Conservation (phyloP, 2,329 filamentous ascomycete species). For the Verruconis gallopava region DNA sequence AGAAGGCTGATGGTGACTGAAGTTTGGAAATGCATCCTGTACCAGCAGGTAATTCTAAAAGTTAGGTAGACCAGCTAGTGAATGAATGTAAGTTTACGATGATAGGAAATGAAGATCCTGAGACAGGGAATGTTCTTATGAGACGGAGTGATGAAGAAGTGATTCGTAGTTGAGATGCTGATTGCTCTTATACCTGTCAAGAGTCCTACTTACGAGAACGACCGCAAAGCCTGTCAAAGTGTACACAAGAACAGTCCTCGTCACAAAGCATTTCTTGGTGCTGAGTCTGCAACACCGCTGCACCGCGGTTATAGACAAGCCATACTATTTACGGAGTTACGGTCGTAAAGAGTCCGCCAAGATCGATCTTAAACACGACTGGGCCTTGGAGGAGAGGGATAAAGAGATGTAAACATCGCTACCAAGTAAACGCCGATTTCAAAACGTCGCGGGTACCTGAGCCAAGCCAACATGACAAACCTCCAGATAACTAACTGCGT, state of each 20-base stretch:
- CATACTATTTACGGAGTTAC: too few relatives aligned
- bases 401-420: not conserved
- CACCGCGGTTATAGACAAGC: too few relatives aligned
- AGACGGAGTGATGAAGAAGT: not conserved
- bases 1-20: constrained; percentile 36
- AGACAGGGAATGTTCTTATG: constrained; percentile 4
- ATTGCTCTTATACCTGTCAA: not conserved
- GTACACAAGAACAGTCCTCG: not conserved
- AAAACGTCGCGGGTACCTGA: not conserved
- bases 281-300: too few relatives aligned
- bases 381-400: too few relatives aligned
- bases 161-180: not conserved
- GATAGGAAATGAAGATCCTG: constrained; percentile 2
- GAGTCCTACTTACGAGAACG: not conserved
- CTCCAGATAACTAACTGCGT: too few relatives aligned
- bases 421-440: not conserved
- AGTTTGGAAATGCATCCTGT: constrained; percentile 32
- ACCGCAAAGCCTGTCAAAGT: not conserved
- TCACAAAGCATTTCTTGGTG: too few relatives aligned
- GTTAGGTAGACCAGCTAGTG: constrained; percentile 2
- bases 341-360: not conserved
- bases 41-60: constrained; percentile 11
- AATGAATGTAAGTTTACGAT: constrained; percentile 6
- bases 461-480: too few relatives aligned
- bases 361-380: not conserved